Evolutionary conservation across 768 basidiomycete species (phyloP), one percentile per base, ranked within the genome.

Genomic region (Inosperma sp.): DNA sequence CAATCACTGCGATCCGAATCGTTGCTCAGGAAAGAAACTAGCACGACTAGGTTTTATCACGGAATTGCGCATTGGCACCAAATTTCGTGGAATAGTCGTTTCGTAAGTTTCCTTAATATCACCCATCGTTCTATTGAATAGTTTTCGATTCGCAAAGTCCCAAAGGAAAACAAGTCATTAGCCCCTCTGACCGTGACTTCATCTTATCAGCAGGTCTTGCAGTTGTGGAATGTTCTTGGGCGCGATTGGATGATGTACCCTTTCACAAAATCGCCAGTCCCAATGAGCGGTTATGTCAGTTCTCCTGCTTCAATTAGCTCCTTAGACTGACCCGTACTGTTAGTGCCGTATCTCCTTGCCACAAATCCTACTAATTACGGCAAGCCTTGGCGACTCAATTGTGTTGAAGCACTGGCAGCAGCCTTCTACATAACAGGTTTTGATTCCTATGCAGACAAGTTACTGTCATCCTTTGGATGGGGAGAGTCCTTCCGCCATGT

Each of bases 171-270:
- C 76, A 80, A 57, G 72, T 87, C 19, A 77, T 97, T 17, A 88
- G 83, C 39, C 93, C 92, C 1, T 78, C 84, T 1, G 96, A 99
- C 62, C 78, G 82, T n/a, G 83, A 86, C 4, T 81, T 94, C 50
- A 73, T 98, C 7, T 71, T 78, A 0, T 72, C 76, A 37, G 72
- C 73, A 27, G 96, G 96, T 0, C 69, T 97, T 5, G 96, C 95
- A 1, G 96, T 99, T n/a, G 91, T 99, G 2, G 96, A 99, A 64
- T 98, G 95, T 65, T 95, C 92, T 3, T 99, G 96, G 96, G 95
- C 96, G 1, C 80, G 93, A 17, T 68, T 98, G 7, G 91, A 91
- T 39, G 96, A 98, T 50, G 85, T 99, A 7, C 96, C 96, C 1
- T 99, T 96, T 63, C 73, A 77, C 44, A 98, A 97, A 71, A 95